phyloP scores from a whole-genome alignment of 2,329 filamentous ascomycete species.

The Shiraia sp. region DNA sequence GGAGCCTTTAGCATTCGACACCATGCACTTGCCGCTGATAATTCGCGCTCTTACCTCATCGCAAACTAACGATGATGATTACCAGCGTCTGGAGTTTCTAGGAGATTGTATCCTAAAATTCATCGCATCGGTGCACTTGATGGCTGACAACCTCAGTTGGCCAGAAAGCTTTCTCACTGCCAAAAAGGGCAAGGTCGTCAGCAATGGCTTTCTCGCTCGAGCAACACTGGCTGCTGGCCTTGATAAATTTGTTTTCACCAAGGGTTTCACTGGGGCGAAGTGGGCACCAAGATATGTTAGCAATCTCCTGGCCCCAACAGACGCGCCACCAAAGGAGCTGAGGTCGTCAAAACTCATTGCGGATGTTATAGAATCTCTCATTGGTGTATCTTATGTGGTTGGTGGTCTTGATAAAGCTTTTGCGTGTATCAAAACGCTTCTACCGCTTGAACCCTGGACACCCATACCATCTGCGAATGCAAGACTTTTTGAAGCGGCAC shows the following conservation, averaged over 20 bases:
- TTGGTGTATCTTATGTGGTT: conserved; percentile 74
- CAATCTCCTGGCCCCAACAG: conserved; percentile 40
- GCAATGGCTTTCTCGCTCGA: conserved; percentile 72
- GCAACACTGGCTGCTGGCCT: conserved; percentile 67
- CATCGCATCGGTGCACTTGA: conserved; percentile 68
- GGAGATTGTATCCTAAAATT: conserved; percentile 85
- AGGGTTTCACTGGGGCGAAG: conserved; percentile 67
- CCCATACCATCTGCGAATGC: conserved; percentile 30
- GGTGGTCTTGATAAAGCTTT: conserved; percentile 68
- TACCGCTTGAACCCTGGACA: conserved; percentile 62
- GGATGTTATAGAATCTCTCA: conserved; percentile 83
- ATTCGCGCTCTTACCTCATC: conserved; percentile 72
- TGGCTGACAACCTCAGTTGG: conserved; percentile 63
- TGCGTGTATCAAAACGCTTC: conserved; percentile 62
- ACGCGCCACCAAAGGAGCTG: conserved; percentile 33
- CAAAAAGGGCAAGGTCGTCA: conserved; percentile 70
- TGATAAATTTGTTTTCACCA: conserved; percentile 72
- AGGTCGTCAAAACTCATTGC: conserved; percentile 80
- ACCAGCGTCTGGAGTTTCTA: conserved; percentile 84
- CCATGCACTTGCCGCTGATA: conserved; percentile 57
- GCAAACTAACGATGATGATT: conserved; percentile 62
- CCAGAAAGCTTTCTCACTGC: conserved; percentile 76
- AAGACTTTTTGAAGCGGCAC: conserved; percentile 23
- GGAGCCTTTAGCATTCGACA: conserved; percentile 54
- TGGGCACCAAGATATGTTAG: conserved; percentile 71